These are phyloP conservation scores for Cercospora sp. DNA, from an alignment of 2,329 filamentous ascomycete genomes.

Conservation along the genomic window DNA sequence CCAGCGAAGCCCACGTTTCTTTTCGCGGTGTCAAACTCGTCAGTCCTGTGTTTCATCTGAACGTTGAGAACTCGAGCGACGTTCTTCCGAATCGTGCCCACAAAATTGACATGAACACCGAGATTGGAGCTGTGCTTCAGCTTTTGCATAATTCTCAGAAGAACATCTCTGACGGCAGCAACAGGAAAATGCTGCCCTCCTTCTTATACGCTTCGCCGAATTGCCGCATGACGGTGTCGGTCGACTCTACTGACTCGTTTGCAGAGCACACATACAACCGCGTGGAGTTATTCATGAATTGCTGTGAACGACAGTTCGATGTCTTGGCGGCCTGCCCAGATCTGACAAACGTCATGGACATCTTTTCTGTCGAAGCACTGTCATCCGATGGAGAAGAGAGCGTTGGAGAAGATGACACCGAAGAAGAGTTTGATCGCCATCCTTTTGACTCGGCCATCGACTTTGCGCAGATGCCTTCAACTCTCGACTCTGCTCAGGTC, in stretches of 20 bases:
- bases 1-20: neutral
- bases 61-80: neutral
- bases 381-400: neutral
- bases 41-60: neutral
- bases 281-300: neutral
- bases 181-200: accelerated
- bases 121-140: neutral
- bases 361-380: neutral
- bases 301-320: conserved; percentile 10
- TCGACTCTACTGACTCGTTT: neutral
- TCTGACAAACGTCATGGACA: neutral
- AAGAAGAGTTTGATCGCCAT: neutral
- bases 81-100: neutral
- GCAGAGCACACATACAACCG: neutral
- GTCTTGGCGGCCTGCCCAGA: neutral
- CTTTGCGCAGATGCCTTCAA: conserved; percentile 8
- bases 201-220: conserved; percentile 4
- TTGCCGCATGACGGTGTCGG: conserved; percentile 2
- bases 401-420: neutral
- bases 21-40: neutral
- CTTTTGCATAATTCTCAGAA: neutral
- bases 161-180: neutral
- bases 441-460: conserved; percentile 7
- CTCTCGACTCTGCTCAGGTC: neutral
- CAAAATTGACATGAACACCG: neutral